These are phyloP conservation scores for Kluyveromyces marxianus DNA, from an alignment of 1,139 yeast species.

Conservation along the genomic window DNA sequence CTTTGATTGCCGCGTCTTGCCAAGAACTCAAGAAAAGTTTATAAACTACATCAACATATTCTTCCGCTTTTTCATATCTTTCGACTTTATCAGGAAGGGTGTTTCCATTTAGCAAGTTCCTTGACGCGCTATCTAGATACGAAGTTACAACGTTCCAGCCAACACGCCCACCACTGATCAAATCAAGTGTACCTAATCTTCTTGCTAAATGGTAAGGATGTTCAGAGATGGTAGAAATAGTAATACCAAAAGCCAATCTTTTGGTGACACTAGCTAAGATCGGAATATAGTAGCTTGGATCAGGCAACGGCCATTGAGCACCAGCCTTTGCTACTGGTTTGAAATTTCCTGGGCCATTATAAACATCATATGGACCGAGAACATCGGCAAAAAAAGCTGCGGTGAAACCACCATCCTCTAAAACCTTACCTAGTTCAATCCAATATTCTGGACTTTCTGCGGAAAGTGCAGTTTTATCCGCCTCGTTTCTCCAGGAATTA, in stretches of 20 bases:
- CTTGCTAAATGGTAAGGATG: conserved; percentile 41
- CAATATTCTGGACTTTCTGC: conserved; percentile 39
- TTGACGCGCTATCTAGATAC: conserved; percentile 36
- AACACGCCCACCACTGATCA: conserved; percentile 39
- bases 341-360: conserved; percentile 36
- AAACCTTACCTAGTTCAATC: conserved; percentile 38
- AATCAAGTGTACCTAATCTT: conserved; percentile 38
- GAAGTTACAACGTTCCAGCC: conserved; percentile 43
- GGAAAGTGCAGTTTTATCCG: conserved; percentile 30
- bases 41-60: conserved; percentile 37
- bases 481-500: conserved; percentile 36
- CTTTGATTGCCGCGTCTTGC: conserved; percentile 40
- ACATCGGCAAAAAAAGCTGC: conserved; percentile 43
- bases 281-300: conserved; percentile 37
- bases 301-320: conserved; percentile 39
- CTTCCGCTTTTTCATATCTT: conserved; percentile 39
- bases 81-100: conserved; percentile 36
- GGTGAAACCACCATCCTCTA: conserved; percentile 41
- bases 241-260: conserved; percentile 37
- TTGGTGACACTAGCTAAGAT: conserved; percentile 39
- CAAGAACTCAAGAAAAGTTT: conserved; percentile 38
- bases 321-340: conserved; percentile 37
- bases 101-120: conserved; percentile 34
- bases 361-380: conserved; percentile 40
- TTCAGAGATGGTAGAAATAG: conserved; percentile 40